Evolutionary conservation across 495 filamentous ascomycete species (phyloP), one percentile per base, ranked within the genome.

Genomic region (Evernia prunastri): DNA sequence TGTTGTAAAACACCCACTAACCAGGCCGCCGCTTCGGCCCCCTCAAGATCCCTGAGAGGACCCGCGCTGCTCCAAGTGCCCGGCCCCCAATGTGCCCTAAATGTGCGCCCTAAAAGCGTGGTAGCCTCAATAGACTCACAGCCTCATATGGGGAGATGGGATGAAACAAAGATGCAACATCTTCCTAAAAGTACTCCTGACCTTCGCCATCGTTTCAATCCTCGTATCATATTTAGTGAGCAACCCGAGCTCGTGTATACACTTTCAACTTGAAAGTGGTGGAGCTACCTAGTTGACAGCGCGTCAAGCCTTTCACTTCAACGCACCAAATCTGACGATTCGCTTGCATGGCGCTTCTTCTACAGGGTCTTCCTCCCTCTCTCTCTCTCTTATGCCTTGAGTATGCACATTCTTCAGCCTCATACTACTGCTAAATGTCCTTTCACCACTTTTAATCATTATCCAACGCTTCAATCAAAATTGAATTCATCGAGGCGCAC

Each of bases 151-250:
- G n/a, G 53, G 56, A n/a, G 33, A 51, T 20, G 29, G 29, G 49
- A 23, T 64, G 62, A 64, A 64, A 64, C 62, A 49, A 54, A 31
- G 33, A 42, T 59, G 62, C 42, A 58, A 64, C 62, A 59, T 29
- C 18, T 8, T 1, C 33, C 25, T n/a, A n/a, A 23, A 42, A 1
- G 17, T 18, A 35, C 10, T 43, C 61, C 25, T 63, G n/a, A 25
- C 62, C 56, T 13, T 37, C 31, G 62, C 33, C 20, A 40, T 7
- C 40, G 56, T 64, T 59, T 64, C 62, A 64, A 59, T 45, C 40
- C 33, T 18, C 8, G 15, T 49, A 39, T 23, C 39, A 35, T 47
- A 11, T 25, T 6, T 57, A 0, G 20, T 23, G 1, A 37, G 25
- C 35, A 36, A 29, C 5, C 62, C n/a, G 20, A 45, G 29, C 54